Evolutionary conservation across 768 basidiomycete genomes (phyloP), one percentile per base, ranked within the genome.

Genomic region (Suillus discolor): DNA sequence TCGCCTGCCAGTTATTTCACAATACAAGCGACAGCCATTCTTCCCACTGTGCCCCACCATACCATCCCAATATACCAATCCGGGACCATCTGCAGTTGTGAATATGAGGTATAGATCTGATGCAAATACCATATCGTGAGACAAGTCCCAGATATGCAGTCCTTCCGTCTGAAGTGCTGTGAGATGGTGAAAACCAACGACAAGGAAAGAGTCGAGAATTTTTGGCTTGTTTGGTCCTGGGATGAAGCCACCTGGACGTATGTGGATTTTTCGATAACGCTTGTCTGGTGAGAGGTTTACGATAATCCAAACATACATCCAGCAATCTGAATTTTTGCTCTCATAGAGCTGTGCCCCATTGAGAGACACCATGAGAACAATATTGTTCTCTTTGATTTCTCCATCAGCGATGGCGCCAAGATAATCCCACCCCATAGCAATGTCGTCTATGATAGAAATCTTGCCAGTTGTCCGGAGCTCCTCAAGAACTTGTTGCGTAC

Each of bases 281-380:
- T n/a, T 28, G 55, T 36, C 20, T 0, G 78, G 82, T 0, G 65
- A 28, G 1, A 47, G 45, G 12, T 47, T 47, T 12, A 47, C 1
- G 1, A 47, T 47, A 0, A 47, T 47, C 45, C 45, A 77, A 1
- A 83, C 79, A 15, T 71, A 74, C 0, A 79, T 71, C 76, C 78
- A 79, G 20, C 70, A 71, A n/a, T 71, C 71, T 6, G 80, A 74
- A 39, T 72, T 62, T 66, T 83, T 83, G 65, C 73, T 73, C n/a
- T 68, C 68, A 62, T 82, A 83, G 0, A 84, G 74, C 64, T 84
- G 82, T 0, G 78, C 76, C 0, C 82, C 80, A 61, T 84, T 78
- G 9, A 81, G 68, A 0, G 79, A 82, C 0, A 78, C 64, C 63
- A 80, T 71, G 2, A 83, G 67, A 6, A 80, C 60, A 1, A 75